These are phyloP conservation scores for Orbilia brochopaga DNA, from an alignment of 2,329 filamentous ascomycete species.

Conservation along the genomic window DNA sequence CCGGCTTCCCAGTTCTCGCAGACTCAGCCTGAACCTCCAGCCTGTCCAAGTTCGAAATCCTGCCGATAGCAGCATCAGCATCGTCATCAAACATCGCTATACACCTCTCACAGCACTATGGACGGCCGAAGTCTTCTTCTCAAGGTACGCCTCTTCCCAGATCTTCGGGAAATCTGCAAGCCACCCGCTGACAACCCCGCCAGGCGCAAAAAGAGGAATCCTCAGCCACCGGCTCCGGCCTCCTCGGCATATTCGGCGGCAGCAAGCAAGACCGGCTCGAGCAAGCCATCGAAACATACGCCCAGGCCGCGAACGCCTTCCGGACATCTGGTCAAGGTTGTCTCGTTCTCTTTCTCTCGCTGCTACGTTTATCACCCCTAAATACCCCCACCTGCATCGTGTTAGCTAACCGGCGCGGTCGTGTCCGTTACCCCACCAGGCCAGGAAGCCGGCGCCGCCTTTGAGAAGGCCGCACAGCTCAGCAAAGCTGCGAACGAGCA, in stretches of 20 bases:
- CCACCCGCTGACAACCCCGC: slow-evolving; percentile 51
- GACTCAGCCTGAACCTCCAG: slow-evolving; percentile 8
- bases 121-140: slow-evolving; percentile 56
- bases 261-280: slow-evolving; percentile 81
- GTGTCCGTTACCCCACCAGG: background rate
- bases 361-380: background rate
- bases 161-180: background rate
- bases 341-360: slow-evolving; percentile 51
- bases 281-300: slow-evolving; percentile 84
- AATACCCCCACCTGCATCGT: background rate
- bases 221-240: slow-evolving; percentile 73
- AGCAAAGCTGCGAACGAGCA: slow-evolving; percentile 73
- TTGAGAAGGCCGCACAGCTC: slow-evolving; percentile 37
- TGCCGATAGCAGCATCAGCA: background rate
- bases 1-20: slow-evolving; percentile 16
- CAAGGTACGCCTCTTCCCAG: slow-evolving; percentile 37
- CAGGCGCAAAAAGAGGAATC: slow-evolving; percentile 86
- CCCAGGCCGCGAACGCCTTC: slow-evolving; percentile 89
- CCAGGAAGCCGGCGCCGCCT: slow-evolving; percentile 34
- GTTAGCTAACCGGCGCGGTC: background rate
- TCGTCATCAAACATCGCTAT: slow-evolving; percentile 15
- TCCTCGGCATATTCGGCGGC: slow-evolving; percentile 81
- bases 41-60: background rate
- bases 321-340: slow-evolving; percentile 82
- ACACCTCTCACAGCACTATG: slow-evolving; percentile 44